Conservation (phyloP, 1,139 yeast species). For the Pneumocystis carinii region DNA sequence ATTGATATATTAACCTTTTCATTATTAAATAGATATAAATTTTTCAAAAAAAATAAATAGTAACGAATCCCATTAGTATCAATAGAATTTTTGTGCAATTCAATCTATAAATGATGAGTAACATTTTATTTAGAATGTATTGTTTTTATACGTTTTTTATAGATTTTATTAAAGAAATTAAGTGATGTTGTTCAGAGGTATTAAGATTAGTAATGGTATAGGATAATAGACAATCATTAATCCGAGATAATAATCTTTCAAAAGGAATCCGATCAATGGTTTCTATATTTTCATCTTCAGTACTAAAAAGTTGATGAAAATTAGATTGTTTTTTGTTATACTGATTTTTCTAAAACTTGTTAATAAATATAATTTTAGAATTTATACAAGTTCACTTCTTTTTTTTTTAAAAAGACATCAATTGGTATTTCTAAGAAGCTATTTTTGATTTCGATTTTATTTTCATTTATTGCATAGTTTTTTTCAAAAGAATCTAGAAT, state of each 20-base stretch:
- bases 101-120: conserved; percentile 27
- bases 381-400: not conserved
- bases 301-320: not conserved
- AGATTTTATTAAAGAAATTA: not conserved
- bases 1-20: conserved; percentile 34
- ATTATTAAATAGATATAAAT: conserved; percentile 29
- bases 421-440: not conserved
- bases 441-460: not conserved
- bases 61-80: conserved; percentile 65
- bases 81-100: conserved; percentile 34
- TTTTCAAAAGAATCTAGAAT: not conserved
- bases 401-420: not conserved
- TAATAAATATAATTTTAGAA: not conserved
- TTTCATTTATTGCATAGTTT: not conserved
- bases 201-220: not conserved
- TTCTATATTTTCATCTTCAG: not conserved
- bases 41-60: conserved; percentile 56
- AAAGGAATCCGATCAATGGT: not conserved
- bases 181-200: not conserved
- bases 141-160: not conserved
- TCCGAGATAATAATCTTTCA: not conserved
- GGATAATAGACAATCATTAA: not conserved
- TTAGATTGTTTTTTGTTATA: not conserved
- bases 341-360: not conserved
- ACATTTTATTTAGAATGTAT: not conserved